Base-by-base conservation (phyloP, 2,329 filamentous ascomycete species). In the Blastomyces parvus region DNA sequence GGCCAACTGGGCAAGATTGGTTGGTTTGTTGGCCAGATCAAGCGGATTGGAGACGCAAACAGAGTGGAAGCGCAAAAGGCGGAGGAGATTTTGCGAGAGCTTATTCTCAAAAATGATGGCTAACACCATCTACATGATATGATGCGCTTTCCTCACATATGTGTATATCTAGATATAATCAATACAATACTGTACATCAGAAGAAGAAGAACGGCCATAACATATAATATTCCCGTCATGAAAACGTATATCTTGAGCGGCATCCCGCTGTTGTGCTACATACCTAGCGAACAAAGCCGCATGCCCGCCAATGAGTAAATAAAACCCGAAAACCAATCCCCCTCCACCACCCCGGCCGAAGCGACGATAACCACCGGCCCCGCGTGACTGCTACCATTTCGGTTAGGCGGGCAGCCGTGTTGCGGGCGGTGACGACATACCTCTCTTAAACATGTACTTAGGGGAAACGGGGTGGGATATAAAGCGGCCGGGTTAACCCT, bases 21-120 rank as follows among this genome's bases (percentile, higher is more conserved):
- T 69, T 89, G 83, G 78, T 83, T 89, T 68, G 82, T 89, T 17
- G 87, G 87, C 13, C 83, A 87, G 72, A 87, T 89, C 83, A 85
- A 88, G 75, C 78, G 83, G 55, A 75, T 77, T 65, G 84, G 84
- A 36, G 79, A 81, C 36, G 83, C 84, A 64, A 85, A 85, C 0
- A 83, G 83, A 1, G 81, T 88, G 7, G 84, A 88, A 72, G 83
- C 86, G 4, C 78, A 79, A 63, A 80, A 80, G 69, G 86, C 85
- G 11, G 82, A 83, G 71, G 74, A 76, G 63, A 77, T 83, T 13
- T 71, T 88, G 42, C 77, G 78, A 63, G 76, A 80, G 69, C 68
- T 85, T 53, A 74, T 85, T 59, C 66, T 76, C 11, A 59, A 59
- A 9, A 36, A 57, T 62, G 63, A 30, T n/a, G 7, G 27, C 27